Evolutionary conservation across 805 yeast genomes (phyloP).

Genomic region (Jamesozyma hellenica): DNA sequence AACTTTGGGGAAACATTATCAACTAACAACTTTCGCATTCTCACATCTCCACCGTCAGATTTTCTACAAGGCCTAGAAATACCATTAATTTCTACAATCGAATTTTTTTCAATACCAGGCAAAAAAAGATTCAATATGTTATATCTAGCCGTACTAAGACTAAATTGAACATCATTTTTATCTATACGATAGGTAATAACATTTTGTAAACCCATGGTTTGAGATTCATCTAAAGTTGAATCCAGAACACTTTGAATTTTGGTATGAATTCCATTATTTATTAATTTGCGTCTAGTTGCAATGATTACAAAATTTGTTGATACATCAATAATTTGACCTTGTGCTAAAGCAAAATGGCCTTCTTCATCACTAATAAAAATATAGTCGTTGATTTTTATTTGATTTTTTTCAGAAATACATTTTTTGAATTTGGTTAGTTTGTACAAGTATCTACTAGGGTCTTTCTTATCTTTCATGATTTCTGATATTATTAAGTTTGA

Average conservation of each 20-base stretch:
- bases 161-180: slow-evolving; percentile 65
- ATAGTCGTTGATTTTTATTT: slow-evolving; percentile 48
- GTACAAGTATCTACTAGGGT: slow-evolving; percentile 33
- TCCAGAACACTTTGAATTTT: slow-evolving; percentile 13
- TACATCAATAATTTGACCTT: slow-evolving; percentile 45
- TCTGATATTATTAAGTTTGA: slow-evolving; percentile 39
- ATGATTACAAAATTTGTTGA: slow-evolving; percentile 37
- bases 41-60: slow-evolving; percentile 30
- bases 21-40: slow-evolving; percentile 28
- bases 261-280: slow-evolving; percentile 22
- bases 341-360: slow-evolving; percentile 67
- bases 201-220: slow-evolving; percentile 29
- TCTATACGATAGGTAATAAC: slow-evolving; percentile 53
- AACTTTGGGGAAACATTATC: slow-evolving; percentile 27
- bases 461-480: slow-evolving; percentile 11
- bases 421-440: slow-evolving; percentile 30
- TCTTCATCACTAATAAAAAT: slow-evolving; percentile 68
- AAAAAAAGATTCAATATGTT: slow-evolving; percentile 64
- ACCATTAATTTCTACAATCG: slow-evolving; percentile 19
- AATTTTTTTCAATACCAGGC: slow-evolving; percentile 24
- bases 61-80: slow-evolving; percentile 9
- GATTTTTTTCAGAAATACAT: slow-evolving; percentile 18
- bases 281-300: slow-evolving; percentile 44
- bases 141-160: slow-evolving; percentile 65
- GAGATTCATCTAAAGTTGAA: slow-evolving; percentile 2